These are phyloP conservation scores for Syzygium malaccense DNA, from an alignment of 441 rosid genomes.

Conservation along the genomic window DNA sequence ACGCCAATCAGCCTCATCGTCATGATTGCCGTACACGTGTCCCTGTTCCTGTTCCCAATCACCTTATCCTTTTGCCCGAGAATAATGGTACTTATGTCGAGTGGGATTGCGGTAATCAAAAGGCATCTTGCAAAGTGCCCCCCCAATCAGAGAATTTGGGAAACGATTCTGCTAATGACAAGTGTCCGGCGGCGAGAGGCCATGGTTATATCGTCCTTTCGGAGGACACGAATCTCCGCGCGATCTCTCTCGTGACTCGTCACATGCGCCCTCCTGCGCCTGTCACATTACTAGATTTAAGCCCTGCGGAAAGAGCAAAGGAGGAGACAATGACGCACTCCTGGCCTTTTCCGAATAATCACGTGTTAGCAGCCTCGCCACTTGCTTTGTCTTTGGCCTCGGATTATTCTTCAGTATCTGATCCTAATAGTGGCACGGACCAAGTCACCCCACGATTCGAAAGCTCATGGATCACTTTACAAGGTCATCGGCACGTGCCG, in stretches of 20 bases:
- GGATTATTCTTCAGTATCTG: fast-evolving
- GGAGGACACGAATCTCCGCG: not conserved
- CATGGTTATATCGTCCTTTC: not conserved
- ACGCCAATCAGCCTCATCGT: not conserved
- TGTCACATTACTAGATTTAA: not conserved
- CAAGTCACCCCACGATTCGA: not conserved
- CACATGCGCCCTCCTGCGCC: not conserved
- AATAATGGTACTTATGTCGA: not conserved
- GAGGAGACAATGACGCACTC: not conserved
- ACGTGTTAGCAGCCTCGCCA: not conserved
- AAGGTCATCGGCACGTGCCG: fast-evolving
- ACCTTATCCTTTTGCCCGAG: not conserved
- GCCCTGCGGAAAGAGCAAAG: not conserved
- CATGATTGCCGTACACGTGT: not conserved
- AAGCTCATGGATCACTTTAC: not conserved
- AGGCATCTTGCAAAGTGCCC: not conserved
- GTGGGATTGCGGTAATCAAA: not conserved
- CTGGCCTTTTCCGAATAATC: not conserved
- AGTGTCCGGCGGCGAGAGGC: not conserved
- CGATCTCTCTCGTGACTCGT: not conserved
- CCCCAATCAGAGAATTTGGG: not conserved
- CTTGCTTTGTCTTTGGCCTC: not conserved
- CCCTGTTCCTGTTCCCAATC: not conserved
- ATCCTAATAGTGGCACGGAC: not conserved
- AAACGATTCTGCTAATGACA: not conserved